phyloP scores from a whole-genome alignment of 2,329 filamentous ascomycete genomes.

The Lasiodiplodia citricola region DNA sequence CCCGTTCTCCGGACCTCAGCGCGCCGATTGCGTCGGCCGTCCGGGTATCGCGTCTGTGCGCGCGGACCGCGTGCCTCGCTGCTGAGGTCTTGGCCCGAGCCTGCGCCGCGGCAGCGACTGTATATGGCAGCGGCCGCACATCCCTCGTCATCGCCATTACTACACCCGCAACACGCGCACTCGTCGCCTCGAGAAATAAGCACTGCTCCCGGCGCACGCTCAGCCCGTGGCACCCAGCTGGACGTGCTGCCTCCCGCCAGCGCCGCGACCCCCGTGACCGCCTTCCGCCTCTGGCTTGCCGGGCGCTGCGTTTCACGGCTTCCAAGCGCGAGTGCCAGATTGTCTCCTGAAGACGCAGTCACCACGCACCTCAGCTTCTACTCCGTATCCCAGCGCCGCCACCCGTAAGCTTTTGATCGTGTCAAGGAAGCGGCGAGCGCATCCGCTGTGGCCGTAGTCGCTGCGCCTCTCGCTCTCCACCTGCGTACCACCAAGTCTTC shows the following conservation, averaged over 20 bases:
- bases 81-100: constrained; percentile 9
- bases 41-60: constrained; percentile 7
- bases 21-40: neutral
- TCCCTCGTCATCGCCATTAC: constrained; percentile 23
- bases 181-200: constrained; percentile 24
- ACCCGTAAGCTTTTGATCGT: constrained; percentile 22
- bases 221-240: constrained; percentile 21
- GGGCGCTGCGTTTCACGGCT: constrained; percentile 26
- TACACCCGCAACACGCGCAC: constrained; percentile 8
- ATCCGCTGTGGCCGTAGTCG: constrained; percentile 12
- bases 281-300: constrained; percentile 23
- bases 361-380: constrained; percentile 1
- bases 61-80: neutral
- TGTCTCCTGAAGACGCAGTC: constrained; percentile 25
- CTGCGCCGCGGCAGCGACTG: neutral
- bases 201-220: constrained; percentile 16
- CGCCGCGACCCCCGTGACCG: constrained; percentile 20
- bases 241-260: constrained; percentile 16
- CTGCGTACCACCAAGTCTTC: constrained; percentile 23
- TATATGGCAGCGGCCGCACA: constrained; percentile 10
- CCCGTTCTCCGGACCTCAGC: neutral
- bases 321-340: constrained; percentile 21
- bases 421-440: constrained; percentile 21
- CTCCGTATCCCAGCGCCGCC: constrained; percentile 14
- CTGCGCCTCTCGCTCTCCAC: constrained; percentile 18